Percentiles rank a stretch among this genome's conserved stretches.
These are phyloP conservation scores for Farysia itapuensis DNA, from an alignment of 1,284 basidiomycete genomes.

Conservation along the genomic window DNA sequence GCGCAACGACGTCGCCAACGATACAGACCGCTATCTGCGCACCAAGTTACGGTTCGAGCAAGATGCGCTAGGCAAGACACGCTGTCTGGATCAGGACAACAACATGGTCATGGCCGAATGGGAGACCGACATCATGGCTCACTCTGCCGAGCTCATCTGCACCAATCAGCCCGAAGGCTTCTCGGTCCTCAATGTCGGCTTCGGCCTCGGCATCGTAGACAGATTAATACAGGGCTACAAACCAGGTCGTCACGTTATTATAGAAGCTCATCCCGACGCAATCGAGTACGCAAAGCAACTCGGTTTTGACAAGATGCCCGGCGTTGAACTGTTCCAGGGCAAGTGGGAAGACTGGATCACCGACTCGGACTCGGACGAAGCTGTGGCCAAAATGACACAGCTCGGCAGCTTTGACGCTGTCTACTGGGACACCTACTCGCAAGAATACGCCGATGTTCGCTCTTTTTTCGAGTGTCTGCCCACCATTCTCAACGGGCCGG, in stretches of 20 bases:
- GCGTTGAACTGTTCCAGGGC: constrained; percentile 51
- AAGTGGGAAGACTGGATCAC: constrained; percentile 70
- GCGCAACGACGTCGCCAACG: constrained; percentile 57
- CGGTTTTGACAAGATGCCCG: constrained; percentile 46
- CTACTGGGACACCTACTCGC: constrained; percentile 94
- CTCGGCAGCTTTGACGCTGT: constrained; percentile 76
- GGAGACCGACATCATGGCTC: constrained; percentile 58
- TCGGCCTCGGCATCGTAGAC: constrained; percentile 93
- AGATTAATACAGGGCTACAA: constrained; percentile 73
- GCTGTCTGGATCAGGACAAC: constrained; percentile 71
- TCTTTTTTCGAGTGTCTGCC: constrained; percentile 82
- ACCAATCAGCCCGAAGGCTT: constrained; percentile 62
- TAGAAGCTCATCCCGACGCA: constrained; percentile 93
- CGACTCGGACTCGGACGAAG: constrained; percentile 75
- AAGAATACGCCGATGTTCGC: constrained; percentile 77
- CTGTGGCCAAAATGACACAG: constrained; percentile 71
- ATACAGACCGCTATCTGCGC: constrained; percentile 74
- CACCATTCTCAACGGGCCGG: constrained; percentile 74
- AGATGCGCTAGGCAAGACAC: constrained; percentile 71
- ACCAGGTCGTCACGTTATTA: constrained; percentile 80
- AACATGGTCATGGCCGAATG: constrained; percentile 71
- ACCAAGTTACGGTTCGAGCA: constrained; percentile 71
- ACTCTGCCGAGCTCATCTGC: constrained; percentile 43
- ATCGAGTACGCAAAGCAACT: constrained; percentile 71
- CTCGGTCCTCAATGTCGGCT: constrained; percentile 84